Base-by-base conservation (phyloP, 768 basidiomycete genomes). In the Boletus rufocinnamomeus region DNA sequence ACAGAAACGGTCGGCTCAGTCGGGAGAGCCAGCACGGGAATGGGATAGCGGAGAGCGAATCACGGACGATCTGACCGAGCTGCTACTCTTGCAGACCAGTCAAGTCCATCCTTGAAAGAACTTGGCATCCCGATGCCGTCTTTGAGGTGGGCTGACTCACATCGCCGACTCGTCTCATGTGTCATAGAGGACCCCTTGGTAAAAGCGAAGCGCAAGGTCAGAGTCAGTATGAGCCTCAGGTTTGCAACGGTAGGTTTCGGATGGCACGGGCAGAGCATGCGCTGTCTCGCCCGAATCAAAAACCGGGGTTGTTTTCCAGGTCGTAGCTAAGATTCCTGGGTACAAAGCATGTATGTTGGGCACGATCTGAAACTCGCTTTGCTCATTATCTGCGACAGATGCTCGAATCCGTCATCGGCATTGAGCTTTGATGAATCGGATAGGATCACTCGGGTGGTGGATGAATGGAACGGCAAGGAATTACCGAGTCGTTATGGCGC, bases 361-460 rank as follows among this genome's bases (percentile, higher is more conserved):
- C n/a, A n/a, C n/a, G n/a, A 19, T 27, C 10, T 25, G 10, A 34
- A 23, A 30, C 38, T 21, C 21, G 27, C 14, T 7, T 32, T 32
- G n/a, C 32, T 53, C 52, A 34, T 25, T 17, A 13, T 34, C 4
- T 25, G 17, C 2, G 7, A 54, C 34, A 25, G 53, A 47, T 37
- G 28, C 28, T 54, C 27, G 50, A 44, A 6, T 55, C 47, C 9
- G n/a, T 32, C 48, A 23, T 45, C 23, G 27, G 54, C 2, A 23
- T 40, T 19, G 56, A 25, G 7, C 28, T 55, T n/a, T 4, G 47
- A 44, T 16, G 47, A 25, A 10, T 41, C 9, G 30, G 23, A 54
- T n/a, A 54, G 17, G 56, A 50, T 56, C 41, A 45, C 9, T 4
- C 46, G 25, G 38, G 43, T 56, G 40, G n/a, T 49, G 11, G 55